Evolutionary conservation across 768 basidiomycete species (phyloP).

Genomic region (Russula brevipes): DNA sequence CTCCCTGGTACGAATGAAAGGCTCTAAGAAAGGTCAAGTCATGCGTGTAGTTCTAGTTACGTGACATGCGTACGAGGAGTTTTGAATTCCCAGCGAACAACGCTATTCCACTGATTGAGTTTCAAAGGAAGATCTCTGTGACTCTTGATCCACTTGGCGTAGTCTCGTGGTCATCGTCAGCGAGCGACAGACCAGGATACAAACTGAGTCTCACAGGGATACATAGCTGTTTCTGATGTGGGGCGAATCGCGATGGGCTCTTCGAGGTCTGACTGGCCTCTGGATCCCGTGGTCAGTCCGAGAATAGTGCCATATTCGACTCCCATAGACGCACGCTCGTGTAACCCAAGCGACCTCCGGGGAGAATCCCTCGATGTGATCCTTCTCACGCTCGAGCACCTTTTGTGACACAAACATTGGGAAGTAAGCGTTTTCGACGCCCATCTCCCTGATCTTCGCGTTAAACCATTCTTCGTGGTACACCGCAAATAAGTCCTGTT

Average conservation of each 20-base stretch:
- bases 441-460: slow-evolving; percentile 83
- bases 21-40: slow-evolving; percentile 47
- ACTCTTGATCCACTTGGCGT: slow-evolving; percentile 97
- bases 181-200: not conserved
- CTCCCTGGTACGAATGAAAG: slow-evolving; percentile 98
- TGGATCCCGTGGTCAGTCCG: slow-evolving; percentile 31
- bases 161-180: slow-evolving; percentile 49
- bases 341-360: slow-evolving; percentile 99
- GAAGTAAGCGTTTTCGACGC: slow-evolving; percentile 97
- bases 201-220: slow-evolving; percentile 66
- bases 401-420: slow-evolving; percentile 96
- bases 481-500: not conserved
- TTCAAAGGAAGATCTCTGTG: slow-evolving; percentile 96
- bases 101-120: slow-evolving; percentile 98
- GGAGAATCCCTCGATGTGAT: slow-evolving; percentile 98
- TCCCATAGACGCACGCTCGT: slow-evolving; percentile 61
- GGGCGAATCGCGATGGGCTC: slow-evolving; percentile 98
- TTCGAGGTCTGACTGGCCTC: slow-evolving; percentile 88
- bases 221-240: slow-evolving; percentile 99
- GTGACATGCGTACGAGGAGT: slow-evolving; percentile 68
- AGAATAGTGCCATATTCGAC: not conserved
- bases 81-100: slow-evolving; percentile 99
- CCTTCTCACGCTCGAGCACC: slow-evolving; percentile 93
- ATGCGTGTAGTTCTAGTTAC: not conserved
- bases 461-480: slow-evolving; percentile 83